Percentiles rank a stretch among this genome's conserved stretches.
These are phyloP conservation scores for Rhizopus microsporus DNA, from an alignment of 371 early-diverging fungal species.

Conservation along the genomic window DNA sequence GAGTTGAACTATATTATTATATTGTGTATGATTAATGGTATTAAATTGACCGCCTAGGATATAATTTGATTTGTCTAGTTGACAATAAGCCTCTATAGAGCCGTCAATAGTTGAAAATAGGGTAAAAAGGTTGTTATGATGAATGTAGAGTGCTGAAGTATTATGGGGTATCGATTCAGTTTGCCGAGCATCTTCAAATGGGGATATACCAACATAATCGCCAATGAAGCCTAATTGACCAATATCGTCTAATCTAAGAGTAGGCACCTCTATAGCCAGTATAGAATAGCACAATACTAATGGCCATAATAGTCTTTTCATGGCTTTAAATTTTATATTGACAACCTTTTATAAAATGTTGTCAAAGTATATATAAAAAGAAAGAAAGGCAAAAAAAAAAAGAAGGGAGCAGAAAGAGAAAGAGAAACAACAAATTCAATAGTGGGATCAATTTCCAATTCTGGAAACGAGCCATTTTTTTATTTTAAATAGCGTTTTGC, in stretches of 20 bases:
- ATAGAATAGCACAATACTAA: neutral
- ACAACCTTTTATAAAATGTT: neutral
- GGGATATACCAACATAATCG: slow-evolving; percentile 38
- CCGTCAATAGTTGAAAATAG: slow-evolving; percentile 15
- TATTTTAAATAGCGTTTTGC: neutral
- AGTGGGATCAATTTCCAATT: neutral
- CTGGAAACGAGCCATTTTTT: neutral
- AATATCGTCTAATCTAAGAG: slow-evolving; percentile 11
- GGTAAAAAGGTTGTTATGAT: slow-evolving; percentile 5
- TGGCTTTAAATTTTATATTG: neutral
- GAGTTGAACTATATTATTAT: slow-evolving; percentile 58
- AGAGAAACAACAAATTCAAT: neutral
- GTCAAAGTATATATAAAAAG: neutral
- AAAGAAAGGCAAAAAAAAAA: neutral
- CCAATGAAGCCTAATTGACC: slow-evolving; percentile 34
- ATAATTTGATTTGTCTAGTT: slow-evolving; percentile 13
- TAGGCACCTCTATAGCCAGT: slow-evolving; percentile 5
- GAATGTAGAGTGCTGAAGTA: slow-evolving; percentile 22
- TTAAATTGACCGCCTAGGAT: slow-evolving; percentile 46
- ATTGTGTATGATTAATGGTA: slow-evolving; percentile 21
- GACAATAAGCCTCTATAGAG: slow-evolving; percentile 14
- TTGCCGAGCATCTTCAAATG: slow-evolving; percentile 15
- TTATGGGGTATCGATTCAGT: slow-evolving; percentile 26
- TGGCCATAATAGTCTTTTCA: neutral
- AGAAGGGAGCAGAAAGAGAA: neutral